Evolutionary conservation across 2,329 filamentous ascomycete species (phyloP).

Genomic region (Pezicula rhizophila): DNA sequence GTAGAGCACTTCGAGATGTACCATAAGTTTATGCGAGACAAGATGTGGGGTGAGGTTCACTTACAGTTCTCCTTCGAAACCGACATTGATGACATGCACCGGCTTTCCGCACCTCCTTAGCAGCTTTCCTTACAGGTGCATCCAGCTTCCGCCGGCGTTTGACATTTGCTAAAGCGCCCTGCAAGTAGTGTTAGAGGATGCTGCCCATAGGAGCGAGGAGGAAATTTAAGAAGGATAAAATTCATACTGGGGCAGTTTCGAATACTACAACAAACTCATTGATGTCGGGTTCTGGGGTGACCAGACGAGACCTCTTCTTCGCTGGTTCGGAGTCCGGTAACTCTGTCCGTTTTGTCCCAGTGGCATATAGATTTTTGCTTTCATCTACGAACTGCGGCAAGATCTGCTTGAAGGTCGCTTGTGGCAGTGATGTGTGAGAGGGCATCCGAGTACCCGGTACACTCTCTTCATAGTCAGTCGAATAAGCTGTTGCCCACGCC

Average conservation of each 20-base stretch:
- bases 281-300: constrained; percentile 3
- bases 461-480: too few relatives aligned
- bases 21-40: not conserved
- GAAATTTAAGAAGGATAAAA: not conserved
- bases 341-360: constrained; percentile 10
- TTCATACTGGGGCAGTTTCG: constrained; percentile 14
- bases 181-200: not conserved
- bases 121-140: constrained; percentile 18
- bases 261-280: constrained; percentile 19
- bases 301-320: constrained; percentile 6
- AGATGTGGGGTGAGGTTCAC: not conserved
- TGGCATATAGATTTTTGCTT: not conserved
- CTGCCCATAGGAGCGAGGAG: not conserved
- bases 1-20: constrained; percentile 13
- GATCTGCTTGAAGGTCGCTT: not conserved
- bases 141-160: constrained; percentile 18
- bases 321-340: constrained; percentile 6
- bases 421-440: not conserved
- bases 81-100: constrained; percentile 25
- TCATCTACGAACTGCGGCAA: not conserved
- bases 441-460: too few relatives aligned
- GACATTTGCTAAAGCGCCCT: constrained; percentile 15
- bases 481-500: too few relatives aligned
- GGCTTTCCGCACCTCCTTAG: constrained; percentile 20
- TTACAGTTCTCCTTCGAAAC: constrained; percentile 22